Base-by-base conservation (phyloP, 2,329 filamentous ascomycete species). In the Calonectria multiphialidica region DNA sequence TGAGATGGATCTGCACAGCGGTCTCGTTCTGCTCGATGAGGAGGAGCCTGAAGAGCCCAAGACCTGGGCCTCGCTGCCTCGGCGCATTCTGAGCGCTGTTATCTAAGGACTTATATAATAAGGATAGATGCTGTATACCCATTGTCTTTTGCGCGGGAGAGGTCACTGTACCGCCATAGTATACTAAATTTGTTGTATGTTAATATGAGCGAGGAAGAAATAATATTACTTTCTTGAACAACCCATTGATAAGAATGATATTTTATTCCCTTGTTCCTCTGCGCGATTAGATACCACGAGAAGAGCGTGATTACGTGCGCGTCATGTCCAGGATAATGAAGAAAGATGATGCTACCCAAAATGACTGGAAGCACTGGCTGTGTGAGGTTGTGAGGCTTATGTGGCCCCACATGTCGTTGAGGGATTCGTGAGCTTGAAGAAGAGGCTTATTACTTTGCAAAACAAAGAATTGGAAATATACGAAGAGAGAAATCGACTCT, bases 1-100 rank as follows among this genome's bases (percentile, higher is more conserved):
- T 57, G 93, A 97, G 76, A 97, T 98, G 92, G 96, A 98, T 83
- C 85, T 98, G 73, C 90, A 93, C 70, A 97, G 95, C 0, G 96
- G 96, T 81, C 85, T 98, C 47, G 90, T 92, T 12, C 90, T 93
- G 72, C 84, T 98, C 45, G 87, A 97, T 55, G 92, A 93, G 66
- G 93, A 97, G 83, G 96, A 98, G 87, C 85, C 88, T 45, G 93
- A 93, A 64, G 95, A 98, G 86, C 87, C 88, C 79, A 90, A 88
- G 40, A 82, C 83, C 10, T 96, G 94, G 94, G 93, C 93, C 0
- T 61, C 64, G 33, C 45, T 76, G 37, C 78, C 78, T 21, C 76
- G 53, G 75, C 78, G 57, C 69, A 21, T 78, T n/a, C 16, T 80
- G 62, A 72, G 67, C 30, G 66, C 72, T 47, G 59, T 79, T 67